Conservation (phyloP, 495 filamentous ascomycete species). For the Hypoxylon subgilvum region DNA sequence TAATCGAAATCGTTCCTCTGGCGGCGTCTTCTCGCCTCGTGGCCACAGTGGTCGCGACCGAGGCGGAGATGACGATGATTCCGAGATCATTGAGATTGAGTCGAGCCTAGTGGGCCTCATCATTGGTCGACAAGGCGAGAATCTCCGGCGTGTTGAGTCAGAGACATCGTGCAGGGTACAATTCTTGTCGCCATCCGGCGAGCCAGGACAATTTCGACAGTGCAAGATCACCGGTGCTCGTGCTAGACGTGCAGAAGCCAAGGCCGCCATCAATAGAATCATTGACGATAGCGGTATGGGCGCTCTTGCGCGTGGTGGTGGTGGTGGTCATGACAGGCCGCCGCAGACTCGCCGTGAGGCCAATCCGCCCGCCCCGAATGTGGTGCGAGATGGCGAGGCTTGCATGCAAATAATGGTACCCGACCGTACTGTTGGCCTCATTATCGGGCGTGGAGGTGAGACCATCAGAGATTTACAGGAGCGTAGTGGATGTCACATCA, state of each 20-base stretch:
- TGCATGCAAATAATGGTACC: slow-evolving; percentile 85
- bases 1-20: slow-evolving; percentile 51
- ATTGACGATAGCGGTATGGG: slow-evolving; percentile 81
- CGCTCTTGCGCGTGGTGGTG: slow-evolving; percentile 49
- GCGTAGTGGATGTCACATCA: slow-evolving; percentile 82
- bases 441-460: slow-evolving; percentile 83
- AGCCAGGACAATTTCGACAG: slow-evolving; percentile 69
- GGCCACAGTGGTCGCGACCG: slow-evolving; percentile 55
- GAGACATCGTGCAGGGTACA: slow-evolving; percentile 79
- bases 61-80: slow-evolving; percentile 64
- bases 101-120: slow-evolving; percentile 79
- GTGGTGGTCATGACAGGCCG: slow-evolving; percentile 44
- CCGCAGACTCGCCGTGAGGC: slow-evolving; percentile 25
- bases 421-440: slow-evolving; percentile 84
- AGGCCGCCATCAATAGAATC: slow-evolving; percentile 75
- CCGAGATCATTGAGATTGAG: slow-evolving; percentile 77
- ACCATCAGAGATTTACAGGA: slow-evolving; percentile 90
- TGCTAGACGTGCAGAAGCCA: slow-evolving; percentile 70
- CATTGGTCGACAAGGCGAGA: slow-evolving; percentile 83
- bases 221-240: slow-evolving; percentile 78
- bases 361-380: slow-evolving; percentile 29
- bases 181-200: slow-evolving; percentile 73
- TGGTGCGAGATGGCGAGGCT: slow-evolving; percentile 72
- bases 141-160: slow-evolving; percentile 75
- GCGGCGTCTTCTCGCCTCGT: slow-evolving; percentile 55